Base-by-base conservation (phyloP, 371 early-diverging fungal genomes). In the Mycotypha africana region DNA sequence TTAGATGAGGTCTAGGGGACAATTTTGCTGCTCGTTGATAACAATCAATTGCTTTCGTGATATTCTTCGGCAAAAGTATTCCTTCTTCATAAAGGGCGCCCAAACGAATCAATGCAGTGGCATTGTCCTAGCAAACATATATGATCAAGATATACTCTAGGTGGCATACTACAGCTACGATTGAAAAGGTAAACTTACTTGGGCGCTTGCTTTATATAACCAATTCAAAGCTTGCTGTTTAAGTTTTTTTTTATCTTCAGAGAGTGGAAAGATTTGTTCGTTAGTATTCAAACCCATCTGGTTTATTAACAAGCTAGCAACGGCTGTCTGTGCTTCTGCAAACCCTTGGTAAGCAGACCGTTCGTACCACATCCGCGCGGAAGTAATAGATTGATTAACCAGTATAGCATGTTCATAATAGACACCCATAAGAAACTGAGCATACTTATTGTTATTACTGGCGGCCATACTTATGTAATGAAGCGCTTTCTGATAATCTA, bases 71-170 rank as follows among this genome's bases (percentile, higher is more conserved):
- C 14, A 60, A 45, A n/a, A 49, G 33, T 20, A 30, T 47, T 12
- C 65, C 65, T 40, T 60, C 48, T 46, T 60, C 65, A 43, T 65
- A 47, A 30, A 65, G 38, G 21, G 58, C 35, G 14, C 58, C 66
- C 4, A 65, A 43, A 34, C 51, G 42, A 20, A 70, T 56, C 15
- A 58, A 47, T 9, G 60, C 56, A 23, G 47, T 49, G 34, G 56
- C 39, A 34, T 57, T 54, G 16, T 61, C 47, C 58, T 59, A 31
- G 23, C n/a, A 11, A 37, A 25, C 5, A 28, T 37, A 16, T 2
- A 15, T n/a, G n/a, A n/a, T n/a, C n/a, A n/a, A n/a, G n/a, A n/a
- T n/a, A n/a, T n/a, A n/a, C n/a, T n/a, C n/a, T n/a, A n/a, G n/a
- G n/a, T n/a, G n/a, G n/a, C n/a, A n/a, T n/a, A n/a, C n/a, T n/a